A percentile compares a stretch with the other conserved stretches of the same genome.
Evolutionary conservation across 495 filamentous ascomycete genomes (phyloP).

Genomic region (Penicillium bovifimosum): DNA sequence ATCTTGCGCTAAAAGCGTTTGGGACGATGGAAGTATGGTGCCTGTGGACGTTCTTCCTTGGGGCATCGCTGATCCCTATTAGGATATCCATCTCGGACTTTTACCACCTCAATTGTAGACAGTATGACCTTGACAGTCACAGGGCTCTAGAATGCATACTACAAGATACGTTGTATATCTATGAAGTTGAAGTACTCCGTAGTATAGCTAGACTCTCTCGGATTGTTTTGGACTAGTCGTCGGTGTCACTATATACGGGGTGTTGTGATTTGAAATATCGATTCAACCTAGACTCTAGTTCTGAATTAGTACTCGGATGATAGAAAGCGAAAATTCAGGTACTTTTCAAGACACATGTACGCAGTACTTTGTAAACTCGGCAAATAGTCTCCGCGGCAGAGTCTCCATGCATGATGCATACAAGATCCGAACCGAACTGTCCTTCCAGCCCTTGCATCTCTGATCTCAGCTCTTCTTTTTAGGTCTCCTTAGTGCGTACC

Average conservation of each 20-base stretch:
- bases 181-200: background rate
- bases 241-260: background rate
- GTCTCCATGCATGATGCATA: background rate
- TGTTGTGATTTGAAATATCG: background rate
- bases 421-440: background rate
- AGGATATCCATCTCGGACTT: background rate
- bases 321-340: background rate
- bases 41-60: background rate
- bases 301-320: background rate
- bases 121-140: background rate
- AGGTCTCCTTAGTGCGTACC: background rate
- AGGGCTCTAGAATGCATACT: background rate
- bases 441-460: background rate
- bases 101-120: background rate
- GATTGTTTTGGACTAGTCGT: background rate
- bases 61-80: background rate
- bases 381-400: background rate
- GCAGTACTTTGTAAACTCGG: background rate
- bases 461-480: background rate
- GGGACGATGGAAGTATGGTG: background rate
- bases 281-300: background rate
- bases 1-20: slow-evolving; percentile 1
- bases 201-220: background rate
- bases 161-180: background rate
- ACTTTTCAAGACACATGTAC: background rate